phyloP scores from a whole-genome alignment of 129 eudicot species.

The Mikania micrantha region DNA sequence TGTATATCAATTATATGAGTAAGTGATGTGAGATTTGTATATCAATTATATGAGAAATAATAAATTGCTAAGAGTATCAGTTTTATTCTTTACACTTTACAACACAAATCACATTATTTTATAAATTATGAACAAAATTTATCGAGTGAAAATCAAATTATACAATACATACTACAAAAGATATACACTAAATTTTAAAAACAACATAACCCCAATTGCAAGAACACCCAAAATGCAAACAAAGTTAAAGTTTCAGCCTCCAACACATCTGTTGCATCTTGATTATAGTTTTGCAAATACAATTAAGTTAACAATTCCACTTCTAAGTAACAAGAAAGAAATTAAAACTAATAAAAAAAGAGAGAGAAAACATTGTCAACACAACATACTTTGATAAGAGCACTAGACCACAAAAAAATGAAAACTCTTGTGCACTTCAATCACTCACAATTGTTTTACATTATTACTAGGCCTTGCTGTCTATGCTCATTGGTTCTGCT shows the following conservation, averaged over 20 bases:
- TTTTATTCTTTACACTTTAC: too few relatives aligned
- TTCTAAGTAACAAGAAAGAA: neutral
- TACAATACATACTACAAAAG: too few relatives aligned
- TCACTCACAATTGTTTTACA: neutral
- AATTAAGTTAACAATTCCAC: neutral
- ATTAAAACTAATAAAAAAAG: neutral
- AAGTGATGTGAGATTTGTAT: too few relatives aligned
- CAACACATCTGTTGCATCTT: neutral
- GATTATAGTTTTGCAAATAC: constrained; percentile 2
- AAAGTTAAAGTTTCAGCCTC: too few relatives aligned
- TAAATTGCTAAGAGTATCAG: too few relatives aligned
- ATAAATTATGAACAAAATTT: too few relatives aligned
- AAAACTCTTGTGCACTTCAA: neutral
- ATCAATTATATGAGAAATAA: too few relatives aligned
- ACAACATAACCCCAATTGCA: too few relatives aligned
- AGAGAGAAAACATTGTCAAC: neutral
- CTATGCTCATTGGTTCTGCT: constrained; percentile 63
- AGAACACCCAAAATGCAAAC: neutral
- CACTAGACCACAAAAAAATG: constrained; percentile 16
- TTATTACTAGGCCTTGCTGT: constrained; percentile 53
- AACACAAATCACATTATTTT: too few relatives aligned
- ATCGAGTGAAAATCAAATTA: too few relatives aligned
- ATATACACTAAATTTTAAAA: too few relatives aligned
- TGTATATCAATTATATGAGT: too few relatives aligned
- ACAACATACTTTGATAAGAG: constrained; percentile 4